phyloP scores from a whole-genome alignment of 768 basidiomycete species.

The Lactifluus rugatus region DNA sequence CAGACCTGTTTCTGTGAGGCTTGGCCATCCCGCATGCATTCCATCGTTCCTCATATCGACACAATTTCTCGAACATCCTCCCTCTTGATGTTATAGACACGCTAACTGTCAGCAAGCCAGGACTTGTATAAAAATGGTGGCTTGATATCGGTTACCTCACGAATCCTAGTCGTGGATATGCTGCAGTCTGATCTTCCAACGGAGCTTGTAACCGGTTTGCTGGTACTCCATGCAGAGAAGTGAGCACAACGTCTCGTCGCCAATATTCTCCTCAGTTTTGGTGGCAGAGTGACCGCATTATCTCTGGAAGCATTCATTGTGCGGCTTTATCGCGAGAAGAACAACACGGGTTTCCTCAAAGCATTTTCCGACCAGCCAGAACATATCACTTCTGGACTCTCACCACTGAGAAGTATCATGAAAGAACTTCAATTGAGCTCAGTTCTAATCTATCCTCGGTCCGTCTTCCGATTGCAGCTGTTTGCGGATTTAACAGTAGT shows the following conservation, averaged over 20 bases:
- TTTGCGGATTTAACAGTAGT: constrained; percentile 10
- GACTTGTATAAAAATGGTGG: constrained; percentile 82
- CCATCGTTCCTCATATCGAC: neutral
- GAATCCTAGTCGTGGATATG: constrained; percentile 94
- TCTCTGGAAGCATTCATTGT: constrained; percentile 90
- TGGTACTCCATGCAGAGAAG: constrained; percentile 90
- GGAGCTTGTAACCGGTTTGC: constrained; percentile 77
- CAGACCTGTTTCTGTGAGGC: no score
- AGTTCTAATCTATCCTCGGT: constrained; percentile 93
- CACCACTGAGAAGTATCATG: constrained; percentile 86
- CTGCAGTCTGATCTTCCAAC: constrained; percentile 77
- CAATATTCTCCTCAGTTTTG: neutral
- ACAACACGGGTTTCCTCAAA: constrained; percentile 85
- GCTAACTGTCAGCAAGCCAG: constrained; percentile 37
- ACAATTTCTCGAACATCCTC: neutral
- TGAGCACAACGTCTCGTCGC: constrained; percentile 26
- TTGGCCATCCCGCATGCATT: neutral
- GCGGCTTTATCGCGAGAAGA: constrained; percentile 82
- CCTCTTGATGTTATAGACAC: neutral
- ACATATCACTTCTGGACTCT: constrained; percentile 84
- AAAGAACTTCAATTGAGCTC: constrained; percentile 82
- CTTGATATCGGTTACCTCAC: constrained; percentile 83
- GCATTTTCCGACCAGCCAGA: constrained; percentile 97
- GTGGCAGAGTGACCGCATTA: constrained; percentile 64
- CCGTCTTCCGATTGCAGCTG: constrained; percentile 6